Base-by-base conservation (phyloP, 2,329 filamentous ascomycete genomes). In the Cladophialophora exuberans region DNA sequence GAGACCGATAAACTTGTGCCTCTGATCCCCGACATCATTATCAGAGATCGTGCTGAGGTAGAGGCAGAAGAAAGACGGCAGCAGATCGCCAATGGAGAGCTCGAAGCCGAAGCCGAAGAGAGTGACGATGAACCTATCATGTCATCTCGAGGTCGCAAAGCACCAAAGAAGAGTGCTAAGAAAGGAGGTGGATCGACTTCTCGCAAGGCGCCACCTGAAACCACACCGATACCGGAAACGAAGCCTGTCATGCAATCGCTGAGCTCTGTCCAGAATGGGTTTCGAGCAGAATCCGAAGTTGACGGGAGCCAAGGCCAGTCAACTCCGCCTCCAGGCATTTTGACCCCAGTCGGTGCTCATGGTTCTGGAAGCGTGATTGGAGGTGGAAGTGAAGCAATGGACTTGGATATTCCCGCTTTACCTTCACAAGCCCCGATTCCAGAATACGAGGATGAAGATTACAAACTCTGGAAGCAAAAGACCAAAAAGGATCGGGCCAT, bases 111-210 rank as follows among this genome's bases (percentile, higher is more conserved):
- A 33, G 89, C 83, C 23, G 93, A 97, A 56, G 93, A 97, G 71
- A 96, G 91, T 64, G 93, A 97, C 66, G 93, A 97, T 69, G 92
- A 96, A 72, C 94, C 94, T 6, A 97, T 99, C 67, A 97, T 97
- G 89, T 94, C 94, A 54, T 97, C 93, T 45, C 84, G 94, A 62
- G 94, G 94, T 49, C 87, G 94, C 39, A 96, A 93, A 70, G 89
- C 91, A 13, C 89, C 86, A 4, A 85, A 83, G 25, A 88, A 89
- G 63, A 92, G 89, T 68, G 87, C 90, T 18, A 85, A 85, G 60
- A 93, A 87, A 66, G 83, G 83, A 66, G 83, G 83, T 11, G 74
- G 79, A 15, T 75, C 71, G 30, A 76, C 77, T 13, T 85, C 87
- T 17, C 84, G 90, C 47, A 93, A 90, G 66, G 86, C 88, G 2